These are phyloP conservation scores for Aspergillus sp. DNA, from an alignment of 2,329 filamentous ascomycete species.

Conservation along the genomic window DNA sequence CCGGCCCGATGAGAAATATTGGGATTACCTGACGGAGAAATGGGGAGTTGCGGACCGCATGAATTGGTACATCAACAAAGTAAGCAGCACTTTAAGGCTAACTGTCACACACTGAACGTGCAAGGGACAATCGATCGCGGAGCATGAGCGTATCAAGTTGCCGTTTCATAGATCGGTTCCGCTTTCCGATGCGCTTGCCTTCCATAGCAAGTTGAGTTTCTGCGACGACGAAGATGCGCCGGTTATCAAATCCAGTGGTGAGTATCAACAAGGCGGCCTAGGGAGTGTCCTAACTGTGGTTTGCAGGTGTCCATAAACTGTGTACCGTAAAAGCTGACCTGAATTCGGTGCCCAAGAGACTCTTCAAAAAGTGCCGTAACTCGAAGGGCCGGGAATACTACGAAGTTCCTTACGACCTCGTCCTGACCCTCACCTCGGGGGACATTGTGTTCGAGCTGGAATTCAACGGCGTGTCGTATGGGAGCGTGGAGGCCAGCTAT, in stretches of 20 bases:
- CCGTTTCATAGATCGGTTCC: background rate
- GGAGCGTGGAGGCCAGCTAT: conserved; percentile 13
- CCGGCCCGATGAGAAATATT: background rate
- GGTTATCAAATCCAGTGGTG: background rate
- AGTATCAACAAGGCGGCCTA: no score
- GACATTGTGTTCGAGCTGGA: conserved; percentile 15
- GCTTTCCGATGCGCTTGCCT: background rate
- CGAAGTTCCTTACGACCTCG: conserved; percentile 3
- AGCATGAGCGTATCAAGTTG: conserved; percentile 10
- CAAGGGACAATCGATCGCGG: conserved; percentile 8
- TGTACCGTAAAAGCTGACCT: conserved; percentile 15
- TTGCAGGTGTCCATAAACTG: conserved; percentile 6
- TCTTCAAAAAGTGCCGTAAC: conserved; percentile 10
- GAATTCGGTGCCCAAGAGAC: conserved; percentile 8
- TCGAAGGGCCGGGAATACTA: conserved; percentile 11
- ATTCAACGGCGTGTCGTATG: conserved; percentile 17
- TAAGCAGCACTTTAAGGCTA: background rate
- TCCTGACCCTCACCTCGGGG: conserved; percentile 14
- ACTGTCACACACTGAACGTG: no score
- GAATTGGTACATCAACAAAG: conserved; percentile 17
- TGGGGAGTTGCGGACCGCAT: conserved; percentile 1
- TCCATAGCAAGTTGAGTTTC: background rate
- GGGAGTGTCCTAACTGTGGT: conserved; percentile 1
- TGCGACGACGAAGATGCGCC: background rate
- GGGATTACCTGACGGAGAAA: conserved; percentile 6